A percentile compares a stretch with the other conserved stretches of the same genome.
phyloP scores from a whole-genome alignment of 192 early-diverging fungal genomes.

The Coemansia sp. region DNA sequence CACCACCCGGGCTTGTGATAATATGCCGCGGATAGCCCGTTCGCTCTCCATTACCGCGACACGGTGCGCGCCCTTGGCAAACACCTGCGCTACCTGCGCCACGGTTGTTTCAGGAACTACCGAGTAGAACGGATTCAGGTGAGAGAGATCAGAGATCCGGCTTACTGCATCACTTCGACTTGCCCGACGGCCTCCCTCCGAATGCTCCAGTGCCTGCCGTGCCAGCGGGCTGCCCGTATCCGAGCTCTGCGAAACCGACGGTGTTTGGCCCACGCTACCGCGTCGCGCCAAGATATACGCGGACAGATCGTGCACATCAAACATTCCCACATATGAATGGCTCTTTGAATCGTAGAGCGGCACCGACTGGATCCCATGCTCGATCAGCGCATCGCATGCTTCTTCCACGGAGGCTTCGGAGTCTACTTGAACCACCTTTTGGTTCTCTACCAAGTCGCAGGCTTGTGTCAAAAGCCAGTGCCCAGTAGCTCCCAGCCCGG shows the following conservation, averaged over 20 bases:
- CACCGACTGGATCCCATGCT: constrained; percentile 75
- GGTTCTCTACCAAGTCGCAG: constrained; percentile 57
- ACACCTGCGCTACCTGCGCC: constrained; percentile 66
- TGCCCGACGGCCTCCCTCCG: neutral
- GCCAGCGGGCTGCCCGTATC: constrained; percentile 4
- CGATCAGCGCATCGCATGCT: constrained; percentile 68
- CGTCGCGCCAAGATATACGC: constrained; percentile 61
- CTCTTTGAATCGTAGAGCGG: constrained; percentile 68
- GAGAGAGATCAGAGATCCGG: constrained; percentile 63
- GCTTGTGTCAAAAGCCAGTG: constrained; percentile 71
- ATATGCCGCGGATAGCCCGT: constrained; percentile 65
- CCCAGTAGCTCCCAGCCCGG: constrained; percentile 35
- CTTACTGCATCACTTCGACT: constrained; percentile 10
- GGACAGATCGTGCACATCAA: constrained; percentile 81
- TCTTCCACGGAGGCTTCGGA: constrained; percentile 61
- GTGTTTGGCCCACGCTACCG: neutral
- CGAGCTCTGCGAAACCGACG: neutral
- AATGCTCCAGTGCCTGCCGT: neutral
- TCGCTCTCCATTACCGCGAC: constrained; percentile 70
- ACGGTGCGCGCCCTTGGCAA: constrained; percentile 75
- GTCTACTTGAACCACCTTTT: constrained; percentile 67
- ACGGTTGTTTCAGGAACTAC: constrained; percentile 74
- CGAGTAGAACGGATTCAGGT: constrained; percentile 80
- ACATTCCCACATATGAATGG: constrained; percentile 75
- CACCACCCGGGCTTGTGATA: constrained; percentile 73